Base-by-base conservation (phyloP, 1,284 basidiomycete genomes). In the Sphagnurus paluster region DNA sequence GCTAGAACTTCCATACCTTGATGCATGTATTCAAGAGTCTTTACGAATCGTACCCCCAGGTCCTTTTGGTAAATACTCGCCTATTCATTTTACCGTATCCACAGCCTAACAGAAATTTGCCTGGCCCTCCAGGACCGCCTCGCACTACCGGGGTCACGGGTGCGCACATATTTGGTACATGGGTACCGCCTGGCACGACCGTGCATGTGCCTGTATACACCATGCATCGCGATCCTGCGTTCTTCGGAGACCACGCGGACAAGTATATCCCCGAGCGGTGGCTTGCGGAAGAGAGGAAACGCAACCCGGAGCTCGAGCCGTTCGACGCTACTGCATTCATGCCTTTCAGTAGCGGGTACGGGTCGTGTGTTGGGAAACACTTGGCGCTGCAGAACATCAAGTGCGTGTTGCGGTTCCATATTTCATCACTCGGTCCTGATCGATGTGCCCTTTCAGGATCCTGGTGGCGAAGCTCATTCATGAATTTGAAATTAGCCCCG, bases 201-300 rank as follows among this genome's bases (percentile, higher is more conserved):
- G 28, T 38, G 11, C 36, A 29, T 30, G 43, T 45, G 20, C 43
- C 25, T 10, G 29, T 37, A 26, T 45, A 17, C 16, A 34, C 34
- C 16, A 17, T 45, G 17, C 43, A 45, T 29, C 24, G 43, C 16
- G 43, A 45, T 19, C 23, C 43, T 2, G 13, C 20, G 5, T 37
- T 37, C 28, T 45, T 45, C 25, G 21, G 30, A 5, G 11, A 21
- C 14, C 43, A 28, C 25, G 33, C 43, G 3, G 43, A 45, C 21
- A 13, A 24, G 17, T 45, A 37, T 19, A 37, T 45, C 21, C 43
- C 43, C 25, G 43, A 45, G 29, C 24, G 43, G 11, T 45, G 43
- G 43, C 17, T 45, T 32, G 30, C 13, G 30, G 30, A 32, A 11
- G 30, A 32, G 30, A 25, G 29, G 11, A 34, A 13, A 28, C 10